Percentiles rank a stretch among this genome's conserved stretches.
Conservation (phyloP, 2,329 filamentous ascomycete species). For the Coniochaeta sp. region DNA sequence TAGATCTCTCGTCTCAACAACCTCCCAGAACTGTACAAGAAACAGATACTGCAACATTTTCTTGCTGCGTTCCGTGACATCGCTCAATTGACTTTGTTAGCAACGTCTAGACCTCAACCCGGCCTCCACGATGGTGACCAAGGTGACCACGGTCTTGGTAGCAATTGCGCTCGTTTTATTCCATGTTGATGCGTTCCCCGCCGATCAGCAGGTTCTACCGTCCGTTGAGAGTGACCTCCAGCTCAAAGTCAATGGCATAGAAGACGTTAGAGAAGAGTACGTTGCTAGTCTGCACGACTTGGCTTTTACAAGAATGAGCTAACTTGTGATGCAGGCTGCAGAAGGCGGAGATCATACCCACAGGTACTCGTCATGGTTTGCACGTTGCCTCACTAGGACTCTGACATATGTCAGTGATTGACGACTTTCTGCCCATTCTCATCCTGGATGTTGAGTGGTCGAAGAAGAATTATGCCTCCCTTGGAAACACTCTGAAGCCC, state of each 20-base stretch:
- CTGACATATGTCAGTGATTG: constrained; percentile 36
- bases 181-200: not conserved
- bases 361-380: constrained; percentile 5
- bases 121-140: not conserved
- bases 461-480: constrained; percentile 29
- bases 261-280: constrained; percentile 6
- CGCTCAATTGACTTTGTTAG: not conserved
- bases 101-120: not conserved
- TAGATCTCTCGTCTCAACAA: not conserved
- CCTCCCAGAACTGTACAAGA: not conserved
- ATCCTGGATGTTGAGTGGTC: constrained; percentile 40
- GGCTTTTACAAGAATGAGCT: not conserved
- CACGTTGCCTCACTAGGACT: not conserved
- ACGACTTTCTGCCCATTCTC: constrained; percentile 49
- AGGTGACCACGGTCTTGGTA: not conserved
- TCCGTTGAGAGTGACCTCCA: not conserved
- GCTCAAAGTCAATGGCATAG: not conserved
- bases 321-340: constrained; percentile 9
- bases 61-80: not conserved
- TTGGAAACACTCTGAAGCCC: constrained; percentile 43
- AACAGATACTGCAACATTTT: not conserved
- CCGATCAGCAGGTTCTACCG: not conserved
- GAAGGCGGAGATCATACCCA: constrained; percentile 17
- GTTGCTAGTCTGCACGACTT: not conserved
- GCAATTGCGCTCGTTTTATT: not conserved